phyloP scores from a whole-genome alignment of 352 stramenopile species.

The Poterioochromonas sp. region DNA sequence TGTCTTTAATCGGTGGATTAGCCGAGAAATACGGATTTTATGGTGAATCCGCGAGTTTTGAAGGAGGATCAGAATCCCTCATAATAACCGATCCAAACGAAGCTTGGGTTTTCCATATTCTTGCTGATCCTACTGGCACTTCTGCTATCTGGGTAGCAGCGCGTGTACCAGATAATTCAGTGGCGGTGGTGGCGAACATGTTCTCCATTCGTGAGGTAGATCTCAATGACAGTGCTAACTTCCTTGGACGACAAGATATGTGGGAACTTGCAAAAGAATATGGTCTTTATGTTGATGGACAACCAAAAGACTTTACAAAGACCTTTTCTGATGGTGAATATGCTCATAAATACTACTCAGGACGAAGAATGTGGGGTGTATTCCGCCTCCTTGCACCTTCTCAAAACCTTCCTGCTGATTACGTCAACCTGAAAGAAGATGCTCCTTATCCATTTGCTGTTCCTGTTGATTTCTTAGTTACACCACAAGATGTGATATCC shows the following conservation, averaged over 20 bases:
- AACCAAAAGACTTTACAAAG: conserved; percentile 17
- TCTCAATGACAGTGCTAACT: conserved; percentile 23
- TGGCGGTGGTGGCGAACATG: conserved; percentile 82
- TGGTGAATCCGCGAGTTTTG: conserved; percentile 38
- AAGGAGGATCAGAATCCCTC: conserved; percentile 13
- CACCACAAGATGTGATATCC: conserved; percentile 25
- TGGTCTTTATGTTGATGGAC: conserved; percentile 58
- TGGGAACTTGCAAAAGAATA: conserved; percentile 68
- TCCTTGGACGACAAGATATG: conserved; percentile 51
- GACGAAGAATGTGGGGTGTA: conserved; percentile 73
- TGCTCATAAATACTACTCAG: conserved; percentile 57
- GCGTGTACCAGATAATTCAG: conserved; percentile 69
- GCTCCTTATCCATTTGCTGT: conserved; percentile 22
- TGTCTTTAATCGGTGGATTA: conserved; percentile 77
- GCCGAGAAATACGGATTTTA: conserved; percentile 84
- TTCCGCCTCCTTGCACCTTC: conserved; percentile 64
- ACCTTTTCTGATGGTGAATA: conserved; percentile 39
- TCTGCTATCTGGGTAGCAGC: conserved; percentile 78
- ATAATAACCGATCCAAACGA: conserved; percentile 61
- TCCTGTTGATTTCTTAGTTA: neutral
- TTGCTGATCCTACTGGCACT: conserved; percentile 74
- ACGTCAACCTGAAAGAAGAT: conserved; percentile 9
- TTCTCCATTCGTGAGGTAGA: conserved; percentile 82
- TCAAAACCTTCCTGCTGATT: conserved; percentile 50
- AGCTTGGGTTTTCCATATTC: conserved; percentile 89